Conservation (phyloP, 75 land plant genomes). For the Cunninghamia lanceolata region DNA sequence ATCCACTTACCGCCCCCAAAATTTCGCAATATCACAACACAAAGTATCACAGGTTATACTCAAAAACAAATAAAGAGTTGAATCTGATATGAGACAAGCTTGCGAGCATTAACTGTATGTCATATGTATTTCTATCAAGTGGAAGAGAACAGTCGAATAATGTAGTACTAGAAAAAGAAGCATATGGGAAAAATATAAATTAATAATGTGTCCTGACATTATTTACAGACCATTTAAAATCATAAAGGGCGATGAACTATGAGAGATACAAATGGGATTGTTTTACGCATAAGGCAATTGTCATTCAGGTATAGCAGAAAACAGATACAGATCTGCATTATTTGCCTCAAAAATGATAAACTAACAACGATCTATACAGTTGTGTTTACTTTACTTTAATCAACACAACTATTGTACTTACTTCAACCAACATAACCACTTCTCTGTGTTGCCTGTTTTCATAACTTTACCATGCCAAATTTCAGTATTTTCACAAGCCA, state of each 20-base stretch:
- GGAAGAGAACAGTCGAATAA: background rate
- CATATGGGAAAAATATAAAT: background rate
- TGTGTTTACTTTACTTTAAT: background rate
- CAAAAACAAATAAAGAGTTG: background rate
- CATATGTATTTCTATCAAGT: background rate
- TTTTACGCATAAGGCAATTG: background rate
- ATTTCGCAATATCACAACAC: no score
- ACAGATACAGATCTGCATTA: background rate
- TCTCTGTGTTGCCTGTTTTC: background rate
- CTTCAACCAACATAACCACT: background rate
- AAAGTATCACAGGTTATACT: background rate
- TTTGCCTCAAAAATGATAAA: background rate
- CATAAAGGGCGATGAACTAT: background rate
- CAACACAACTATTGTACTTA: background rate
- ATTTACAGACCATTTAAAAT: background rate
- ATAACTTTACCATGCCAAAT: background rate
- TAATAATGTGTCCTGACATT: background rate
- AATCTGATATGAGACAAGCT: background rate
- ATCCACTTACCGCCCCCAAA: no score
- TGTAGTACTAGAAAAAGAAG: background rate
- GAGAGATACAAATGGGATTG: background rate
- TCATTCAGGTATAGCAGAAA: background rate
- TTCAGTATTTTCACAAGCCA: background rate
- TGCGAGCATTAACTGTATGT: background rate
- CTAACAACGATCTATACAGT: background rate